Evolutionary conservation across 352 stramenopile genomes (phyloP).

Genomic region (Phytophthora melonis): DNA sequence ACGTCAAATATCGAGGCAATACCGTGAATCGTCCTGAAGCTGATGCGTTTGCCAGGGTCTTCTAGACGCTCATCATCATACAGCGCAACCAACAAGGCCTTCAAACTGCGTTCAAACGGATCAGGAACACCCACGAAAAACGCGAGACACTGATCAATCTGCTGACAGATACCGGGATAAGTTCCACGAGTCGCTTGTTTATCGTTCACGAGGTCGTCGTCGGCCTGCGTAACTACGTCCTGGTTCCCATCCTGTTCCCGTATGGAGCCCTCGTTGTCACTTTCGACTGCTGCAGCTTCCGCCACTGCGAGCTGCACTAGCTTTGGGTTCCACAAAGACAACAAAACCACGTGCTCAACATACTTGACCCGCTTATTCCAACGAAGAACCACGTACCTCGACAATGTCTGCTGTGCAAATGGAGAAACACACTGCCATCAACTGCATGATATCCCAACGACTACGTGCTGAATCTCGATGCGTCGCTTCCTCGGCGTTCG

Average conservation of each 20-base stretch:
- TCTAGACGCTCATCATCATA: slow-evolving; percentile 24
- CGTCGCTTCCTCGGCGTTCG: slow-evolving; percentile 32
- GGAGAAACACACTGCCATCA: slow-evolving; percentile 63
- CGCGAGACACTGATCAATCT: slow-evolving; percentile 50
- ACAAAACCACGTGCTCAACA: background rate
- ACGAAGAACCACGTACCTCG: slow-evolving; percentile 26
- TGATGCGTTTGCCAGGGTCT: background rate
- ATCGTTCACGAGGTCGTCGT: background rate
- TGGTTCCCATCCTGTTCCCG: slow-evolving; percentile 9
- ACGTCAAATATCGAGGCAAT: slow-evolving; percentile 48
- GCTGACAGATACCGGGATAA: slow-evolving; percentile 19
- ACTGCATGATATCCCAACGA: slow-evolving; percentile 71
- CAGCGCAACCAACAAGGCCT: slow-evolving; percentile 29
- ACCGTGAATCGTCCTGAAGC: slow-evolving; percentile 42
- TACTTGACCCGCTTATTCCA: background rate
- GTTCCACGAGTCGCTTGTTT: slow-evolving; percentile 4
- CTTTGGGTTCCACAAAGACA: slow-evolving; percentile 14
- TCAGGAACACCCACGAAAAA: slow-evolving; percentile 59
- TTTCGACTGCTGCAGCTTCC: slow-evolving; percentile 13
- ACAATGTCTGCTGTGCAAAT: slow-evolving; percentile 58
- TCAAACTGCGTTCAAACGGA: slow-evolving; percentile 31
- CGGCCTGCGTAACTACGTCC: background rate
- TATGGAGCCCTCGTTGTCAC: slow-evolving; percentile 9
- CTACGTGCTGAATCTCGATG: slow-evolving; percentile 46
- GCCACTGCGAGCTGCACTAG: slow-evolving; percentile 36